A percentile compares a stretch with the other conserved stretches of the same genome.
These are phyloP conservation scores for Solanum hybrid DNA, from an alignment of 305 asterid genomes.

Conservation along the genomic window DNA sequence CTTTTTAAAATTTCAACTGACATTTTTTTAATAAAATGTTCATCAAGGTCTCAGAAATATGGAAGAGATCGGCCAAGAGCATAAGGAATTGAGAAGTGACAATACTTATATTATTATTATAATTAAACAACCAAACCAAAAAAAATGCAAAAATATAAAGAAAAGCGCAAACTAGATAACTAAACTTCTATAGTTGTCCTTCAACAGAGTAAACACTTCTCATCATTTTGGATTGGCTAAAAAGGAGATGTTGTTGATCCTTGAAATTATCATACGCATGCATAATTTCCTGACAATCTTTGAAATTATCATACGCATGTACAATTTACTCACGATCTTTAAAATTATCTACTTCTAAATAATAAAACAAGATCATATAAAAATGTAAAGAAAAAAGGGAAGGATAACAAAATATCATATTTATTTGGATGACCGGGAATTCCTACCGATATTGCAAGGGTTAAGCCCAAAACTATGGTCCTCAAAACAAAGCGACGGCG, in stretches of 20 bases:
- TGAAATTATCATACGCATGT: neutral
- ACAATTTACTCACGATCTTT: neutral
- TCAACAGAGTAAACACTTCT: neutral
- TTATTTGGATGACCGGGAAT: neutral
- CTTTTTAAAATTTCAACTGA: neutral
- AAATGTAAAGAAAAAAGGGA: neutral
- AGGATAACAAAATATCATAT: neutral
- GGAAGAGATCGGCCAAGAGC: neutral
- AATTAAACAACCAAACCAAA: too few species aligned
- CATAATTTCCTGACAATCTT: neutral
- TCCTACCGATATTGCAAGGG: neutral
- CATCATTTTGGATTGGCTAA: neutral
- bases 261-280: neutral
- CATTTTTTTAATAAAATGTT: too few species aligned
- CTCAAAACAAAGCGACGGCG: too few species aligned
- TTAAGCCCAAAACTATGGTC: neutral
- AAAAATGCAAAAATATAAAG: neutral
- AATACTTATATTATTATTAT: neutral
- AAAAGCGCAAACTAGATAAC: neutral
- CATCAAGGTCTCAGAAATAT: neutral
- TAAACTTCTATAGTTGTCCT: neutral
- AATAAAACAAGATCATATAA: neutral
- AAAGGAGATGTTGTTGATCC: neutral
- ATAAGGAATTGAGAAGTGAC: neutral
- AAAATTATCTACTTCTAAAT: neutral